phyloP scores from a whole-genome alignment of 2,329 filamentous ascomycete species.

The Blastomyces emzantsi region DNA sequence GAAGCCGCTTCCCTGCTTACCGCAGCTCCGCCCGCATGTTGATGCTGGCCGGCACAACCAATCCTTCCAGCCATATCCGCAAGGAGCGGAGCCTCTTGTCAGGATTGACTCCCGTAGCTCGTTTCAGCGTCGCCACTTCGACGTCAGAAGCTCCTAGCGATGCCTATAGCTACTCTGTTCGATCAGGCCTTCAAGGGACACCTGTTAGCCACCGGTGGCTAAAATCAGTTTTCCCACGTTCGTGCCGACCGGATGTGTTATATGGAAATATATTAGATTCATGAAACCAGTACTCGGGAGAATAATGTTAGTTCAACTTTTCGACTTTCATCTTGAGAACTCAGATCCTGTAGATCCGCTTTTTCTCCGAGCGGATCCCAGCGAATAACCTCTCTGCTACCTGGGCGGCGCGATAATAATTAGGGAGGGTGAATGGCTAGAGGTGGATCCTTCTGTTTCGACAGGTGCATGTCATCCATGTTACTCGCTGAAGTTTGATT shows the following conservation, averaged over 20 bases:
- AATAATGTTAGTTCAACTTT: not conserved
- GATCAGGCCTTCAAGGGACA: too few relatives aligned
- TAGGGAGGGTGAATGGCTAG: conserved; percentile 28
- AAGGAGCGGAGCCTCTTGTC: conserved; percentile 3
- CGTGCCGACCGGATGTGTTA: not conserved
- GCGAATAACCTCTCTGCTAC: not conserved
- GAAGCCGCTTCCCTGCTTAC: not conserved
- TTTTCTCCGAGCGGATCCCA: conserved; percentile 4
- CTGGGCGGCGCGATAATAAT: conserved; percentile 31
- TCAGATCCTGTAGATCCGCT: conserved; percentile 9
- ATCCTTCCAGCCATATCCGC: not conserved
- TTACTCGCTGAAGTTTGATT: conserved; percentile 2
- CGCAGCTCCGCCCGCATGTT: not conserved
- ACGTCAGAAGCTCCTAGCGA: not conserved
- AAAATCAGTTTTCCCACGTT: too few relatives aligned
- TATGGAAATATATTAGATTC: not conserved
- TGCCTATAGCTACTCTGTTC: not conserved
- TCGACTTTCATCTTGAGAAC: not conserved
- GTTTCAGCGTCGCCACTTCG: conserved; percentile 5
- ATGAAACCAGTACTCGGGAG: not conserved
- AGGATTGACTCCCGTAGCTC: conserved; percentile 4
- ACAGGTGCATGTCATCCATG: conserved; percentile 4
- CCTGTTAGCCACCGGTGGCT: not conserved
- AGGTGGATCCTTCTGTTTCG: conserved; percentile 21
- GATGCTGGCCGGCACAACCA: not conserved